Evolutionary conservation across 441 rosid genomes (phyloP).

Genomic region (Erodium trifolium): DNA sequence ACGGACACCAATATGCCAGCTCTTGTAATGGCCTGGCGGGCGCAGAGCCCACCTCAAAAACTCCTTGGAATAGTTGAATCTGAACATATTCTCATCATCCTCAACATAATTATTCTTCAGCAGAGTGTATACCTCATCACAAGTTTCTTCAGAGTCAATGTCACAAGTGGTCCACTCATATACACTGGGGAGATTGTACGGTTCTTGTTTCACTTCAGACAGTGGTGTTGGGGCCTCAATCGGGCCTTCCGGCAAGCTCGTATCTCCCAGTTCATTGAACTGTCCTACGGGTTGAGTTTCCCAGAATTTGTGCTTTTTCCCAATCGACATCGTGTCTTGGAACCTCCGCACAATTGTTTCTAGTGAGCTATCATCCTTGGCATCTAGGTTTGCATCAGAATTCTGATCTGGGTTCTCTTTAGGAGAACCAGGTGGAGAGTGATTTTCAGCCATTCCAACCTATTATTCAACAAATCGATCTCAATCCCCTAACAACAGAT

Average conservation of each 20-base stretch:
- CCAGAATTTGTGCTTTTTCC: conserved; percentile 75
- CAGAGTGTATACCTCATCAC: conserved; percentile 53
- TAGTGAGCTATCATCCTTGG: conserved; percentile 34
- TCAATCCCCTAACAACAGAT: conserved; percentile 1
- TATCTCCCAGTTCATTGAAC: conserved; percentile 54
- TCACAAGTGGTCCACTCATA: conserved; percentile 90
- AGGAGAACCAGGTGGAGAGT: conserved; percentile 43
- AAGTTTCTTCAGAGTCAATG: conserved; percentile 57
- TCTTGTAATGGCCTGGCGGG: conserved; percentile 68
- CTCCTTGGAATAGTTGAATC: conserved; percentile 91
- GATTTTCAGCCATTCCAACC: conserved; percentile 52
- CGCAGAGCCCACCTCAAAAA: conserved; percentile 84
- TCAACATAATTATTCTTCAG: conserved; percentile 56
- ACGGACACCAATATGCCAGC: conserved; percentile 93
- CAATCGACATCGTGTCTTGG: conserved; percentile 47
- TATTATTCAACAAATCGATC: neutral
- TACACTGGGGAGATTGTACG: conserved; percentile 66
- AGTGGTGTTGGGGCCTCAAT: conserved; percentile 56
- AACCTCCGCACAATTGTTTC: conserved; percentile 52
- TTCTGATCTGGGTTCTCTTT: conserved; percentile 42
- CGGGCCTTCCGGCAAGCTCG: conserved; percentile 54
- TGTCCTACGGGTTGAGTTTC: conserved; percentile 93
- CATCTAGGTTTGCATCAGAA: conserved; percentile 23
- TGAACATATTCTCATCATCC: conserved; percentile 90
- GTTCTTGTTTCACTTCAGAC: conserved; percentile 82